Evolutionary conservation across 495 filamentous ascomycete species (phyloP).

Genomic region (Neurospora cerealis): DNA sequence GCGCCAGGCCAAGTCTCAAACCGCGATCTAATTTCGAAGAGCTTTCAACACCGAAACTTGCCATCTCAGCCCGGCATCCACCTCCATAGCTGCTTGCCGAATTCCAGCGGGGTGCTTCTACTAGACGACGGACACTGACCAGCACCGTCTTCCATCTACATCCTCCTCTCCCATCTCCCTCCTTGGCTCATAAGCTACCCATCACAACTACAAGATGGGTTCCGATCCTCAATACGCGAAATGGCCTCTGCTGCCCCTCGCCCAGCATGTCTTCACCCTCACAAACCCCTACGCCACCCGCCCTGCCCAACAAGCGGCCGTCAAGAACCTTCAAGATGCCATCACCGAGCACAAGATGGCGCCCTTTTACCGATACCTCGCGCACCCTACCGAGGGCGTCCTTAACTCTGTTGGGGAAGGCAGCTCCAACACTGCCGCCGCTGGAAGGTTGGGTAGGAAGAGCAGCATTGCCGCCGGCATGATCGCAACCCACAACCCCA

Average conservation of each 20-base stretch:
- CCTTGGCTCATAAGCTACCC: background rate
- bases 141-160: background rate
- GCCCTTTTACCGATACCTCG: slow-evolving; percentile 88
- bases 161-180: background rate
- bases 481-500: slow-evolving; percentile 56
- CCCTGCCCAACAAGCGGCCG: slow-evolving; percentile 56
- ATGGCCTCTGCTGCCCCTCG: slow-evolving; percentile 82
- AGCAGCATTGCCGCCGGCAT: slow-evolving; percentile 57
- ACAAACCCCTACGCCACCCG: slow-evolving; percentile 74
- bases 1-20: background rate
- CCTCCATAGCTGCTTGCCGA: background rate
- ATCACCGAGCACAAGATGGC: slow-evolving; percentile 94
- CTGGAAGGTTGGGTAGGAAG: slow-evolving; percentile 38
- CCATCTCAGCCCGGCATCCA: background rate
- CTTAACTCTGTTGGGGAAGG: slow-evolving; percentile 71
- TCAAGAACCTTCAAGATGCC: slow-evolving; percentile 83
- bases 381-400: slow-evolving; percentile 86
- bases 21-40: background rate
- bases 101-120: background rate
- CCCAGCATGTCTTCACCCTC: slow-evolving; percentile 95
- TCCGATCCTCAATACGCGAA: slow-evolving; percentile 94
- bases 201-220: slow-evolving; percentile 52
- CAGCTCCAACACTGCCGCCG: slow-evolving; percentile 32
- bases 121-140: background rate
- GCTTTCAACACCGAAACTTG: background rate